These are phyloP conservation scores for Psilocybe tampanensis DNA, from an alignment of 768 basidiomycete species.

Conservation along the genomic window DNA sequence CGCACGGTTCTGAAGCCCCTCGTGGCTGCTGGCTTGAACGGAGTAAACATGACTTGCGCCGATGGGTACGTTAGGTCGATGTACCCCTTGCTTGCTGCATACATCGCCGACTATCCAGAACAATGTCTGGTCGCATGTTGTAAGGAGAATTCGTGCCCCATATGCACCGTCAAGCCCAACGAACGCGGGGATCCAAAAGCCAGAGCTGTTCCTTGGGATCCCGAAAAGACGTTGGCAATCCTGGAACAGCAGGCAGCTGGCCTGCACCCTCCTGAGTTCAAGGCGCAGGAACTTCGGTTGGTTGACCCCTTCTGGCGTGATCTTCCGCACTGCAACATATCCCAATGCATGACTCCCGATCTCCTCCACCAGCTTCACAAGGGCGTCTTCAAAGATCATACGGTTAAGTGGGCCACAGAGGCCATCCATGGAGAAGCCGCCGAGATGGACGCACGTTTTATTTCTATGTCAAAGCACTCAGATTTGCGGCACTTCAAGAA, in stretches of 20 bases:
- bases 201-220: not conserved
- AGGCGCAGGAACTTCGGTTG: no score
- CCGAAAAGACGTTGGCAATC: not conserved
- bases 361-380: conserved; percentile 52
- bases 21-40: conserved; percentile 25
- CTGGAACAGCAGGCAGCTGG: no score
- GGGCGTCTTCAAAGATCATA: conserved; percentile 48
- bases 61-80: conserved; percentile 29
- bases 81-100: conserved; percentile 40
- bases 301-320: conserved; percentile 5
- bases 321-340: conserved; percentile 44
- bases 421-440: conserved; percentile 23
- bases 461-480: conserved; percentile 12
- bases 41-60: conserved; percentile 32
- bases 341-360: conserved; percentile 41
- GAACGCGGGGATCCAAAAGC: conserved; percentile 14
- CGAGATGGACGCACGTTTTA: conserved; percentile 12
- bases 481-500: conserved; percentile 41
- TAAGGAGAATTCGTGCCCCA: conserved; percentile 23
- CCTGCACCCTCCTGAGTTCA: no score
- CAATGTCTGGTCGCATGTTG: conserved; percentile 35
- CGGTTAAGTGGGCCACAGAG: conserved; percentile 34
- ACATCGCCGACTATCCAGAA: conserved; percentile 42
- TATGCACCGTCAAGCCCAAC: conserved; percentile 12
- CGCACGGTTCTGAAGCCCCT: conserved; percentile 23